Evolutionary conservation across 2,329 filamentous ascomycete genomes (phyloP), one percentile per base, ranked within the genome.

Genomic region (Zasmidium angulare): DNA sequence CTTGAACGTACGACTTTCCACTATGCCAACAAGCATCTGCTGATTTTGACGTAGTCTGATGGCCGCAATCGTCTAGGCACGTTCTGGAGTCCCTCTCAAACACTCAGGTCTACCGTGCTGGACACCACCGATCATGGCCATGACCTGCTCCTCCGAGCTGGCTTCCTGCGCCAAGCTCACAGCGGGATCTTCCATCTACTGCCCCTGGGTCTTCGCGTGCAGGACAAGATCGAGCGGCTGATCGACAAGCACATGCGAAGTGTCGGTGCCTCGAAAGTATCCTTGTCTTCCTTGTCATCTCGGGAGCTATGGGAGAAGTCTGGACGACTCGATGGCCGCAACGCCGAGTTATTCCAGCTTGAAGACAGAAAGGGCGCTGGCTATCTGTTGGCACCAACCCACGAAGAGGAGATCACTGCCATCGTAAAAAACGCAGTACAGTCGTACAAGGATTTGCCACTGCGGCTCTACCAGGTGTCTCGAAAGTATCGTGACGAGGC

Each of bases 401-500:
- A 99, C 63, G 95, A 99, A 71, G 95, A 99, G 74, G 95, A 99
- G 72, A 95, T 99, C 66, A 99, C 95, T 0, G 79, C 83, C 0
- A 79, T 99, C 1, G 90, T 97, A 1, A 85, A 86, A 2, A 84
- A 82, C 57, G 83, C 87, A 17, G 80, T 93, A 1, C 86, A 87
- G 46, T 96, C 93, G 0, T 93, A 96, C 72, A 93, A 92, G 70
- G 87, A 91, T 48, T 80, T 98, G 9, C 95, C 95, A 0, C 74
- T 98, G 22, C 85, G 92, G 47, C 78, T 99, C 0, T 99, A 98
- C 70, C 95, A 99, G 73, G 95, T 95, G 51, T 88, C 91, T 26
- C 85, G 93, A 50, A 99, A 99, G 75, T 99, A 98, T 71, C 86
- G 95, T 51, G 95, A 99, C 77, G 95, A 99, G 76, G 84, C 89